Percentiles rank a stretch among this genome's conserved stretches.
Conservation (phyloP, 2,329 filamentous ascomycete genomes). For the Neopestalotiopsis clavispora region DNA sequence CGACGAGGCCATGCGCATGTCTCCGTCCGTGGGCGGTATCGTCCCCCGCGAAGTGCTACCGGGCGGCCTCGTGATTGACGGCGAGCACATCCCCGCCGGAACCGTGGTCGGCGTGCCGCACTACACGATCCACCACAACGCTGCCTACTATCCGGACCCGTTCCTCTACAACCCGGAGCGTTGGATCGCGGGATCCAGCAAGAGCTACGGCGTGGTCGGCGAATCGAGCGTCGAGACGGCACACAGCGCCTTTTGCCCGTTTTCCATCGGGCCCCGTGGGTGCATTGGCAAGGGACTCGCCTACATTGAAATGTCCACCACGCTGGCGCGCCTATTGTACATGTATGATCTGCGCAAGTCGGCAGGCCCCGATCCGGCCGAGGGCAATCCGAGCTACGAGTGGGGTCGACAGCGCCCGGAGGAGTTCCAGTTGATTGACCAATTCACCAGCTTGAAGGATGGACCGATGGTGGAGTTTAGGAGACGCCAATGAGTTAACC, state of each 20-base stretch:
- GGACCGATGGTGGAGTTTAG: slow-evolving; percentile 71
- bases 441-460: slow-evolving; percentile 75
- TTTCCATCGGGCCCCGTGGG: slow-evolving; percentile 70
- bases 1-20: slow-evolving; percentile 69
- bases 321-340: slow-evolving; percentile 65
- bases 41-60: slow-evolving; percentile 63
- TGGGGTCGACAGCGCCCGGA: slow-evolving; percentile 58
- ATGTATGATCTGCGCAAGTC: slow-evolving; percentile 64
- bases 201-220: slow-evolving; percentile 44
- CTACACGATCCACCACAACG: slow-evolving; percentile 72
- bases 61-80: slow-evolving; percentile 60
- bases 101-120: slow-evolving; percentile 68
- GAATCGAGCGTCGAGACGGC: slow-evolving; percentile 60
- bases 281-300: slow-evolving; percentile 76
- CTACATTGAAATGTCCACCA: slow-evolving; percentile 69
- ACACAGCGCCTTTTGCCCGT: slow-evolving; percentile 75
- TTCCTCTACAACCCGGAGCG: slow-evolving; percentile 67
- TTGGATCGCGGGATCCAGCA: slow-evolving; percentile 59
- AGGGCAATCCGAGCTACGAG: slow-evolving; percentile 53
- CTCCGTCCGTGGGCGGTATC: slow-evolving; percentile 64
- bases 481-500: slow-evolving; percentile 27
- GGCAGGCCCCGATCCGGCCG: slow-evolving; percentile 55
- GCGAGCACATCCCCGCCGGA: slow-evolving; percentile 59
- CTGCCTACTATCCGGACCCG: slow-evolving; percentile 63
- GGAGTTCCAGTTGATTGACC: slow-evolving; percentile 75